phyloP scores from a whole-genome alignment of 2,329 filamentous ascomycete species.

The Ilyonectria destructans region DNA sequence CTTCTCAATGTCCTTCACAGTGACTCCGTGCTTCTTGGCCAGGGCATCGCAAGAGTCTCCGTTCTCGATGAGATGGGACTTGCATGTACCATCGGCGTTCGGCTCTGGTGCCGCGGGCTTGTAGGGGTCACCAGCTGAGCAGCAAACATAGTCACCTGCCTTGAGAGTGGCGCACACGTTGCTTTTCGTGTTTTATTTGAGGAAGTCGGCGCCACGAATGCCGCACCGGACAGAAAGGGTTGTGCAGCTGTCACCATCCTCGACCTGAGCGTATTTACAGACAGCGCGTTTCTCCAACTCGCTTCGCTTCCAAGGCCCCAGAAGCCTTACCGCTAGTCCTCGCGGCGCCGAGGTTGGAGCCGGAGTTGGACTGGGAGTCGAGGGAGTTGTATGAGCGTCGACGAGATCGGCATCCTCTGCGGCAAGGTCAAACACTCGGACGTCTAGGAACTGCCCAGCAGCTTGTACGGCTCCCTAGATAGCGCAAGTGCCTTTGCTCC shows the following conservation, averaged over 20 bases:
- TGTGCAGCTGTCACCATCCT: conserved; percentile 53
- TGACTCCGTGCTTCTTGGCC: conserved; percentile 39
- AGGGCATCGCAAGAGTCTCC: conserved; percentile 53
- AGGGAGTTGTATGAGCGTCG: not conserved
- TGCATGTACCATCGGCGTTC: conserved; percentile 52
- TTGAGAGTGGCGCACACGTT: conserved; percentile 45
- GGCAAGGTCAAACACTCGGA: not conserved
- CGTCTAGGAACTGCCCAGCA: not conserved
- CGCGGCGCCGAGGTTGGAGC: not conserved
- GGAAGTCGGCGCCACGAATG: conserved; percentile 55
- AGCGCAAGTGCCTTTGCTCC: conserved; percentile 25
- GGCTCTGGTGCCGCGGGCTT: conserved; percentile 53
- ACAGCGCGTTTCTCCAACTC: conserved; percentile 32
- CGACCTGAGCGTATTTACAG: conserved; percentile 43
- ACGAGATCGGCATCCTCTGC: not conserved
- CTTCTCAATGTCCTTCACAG: conserved; percentile 33
- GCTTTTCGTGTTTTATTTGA: conserved; percentile 51
- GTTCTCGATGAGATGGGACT: conserved; percentile 45
- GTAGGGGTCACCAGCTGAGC: conserved; percentile 46
- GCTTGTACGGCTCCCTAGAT: not conserved
- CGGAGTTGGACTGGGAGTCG: not conserved
- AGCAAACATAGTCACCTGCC: conserved; percentile 52
- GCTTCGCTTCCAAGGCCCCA: no score
- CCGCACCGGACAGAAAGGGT: conserved; percentile 55
- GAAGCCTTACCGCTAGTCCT: not conserved